Base-by-base conservation (phyloP, 495 filamentous ascomycete genomes). In the Penicillium paradoxum region DNA sequence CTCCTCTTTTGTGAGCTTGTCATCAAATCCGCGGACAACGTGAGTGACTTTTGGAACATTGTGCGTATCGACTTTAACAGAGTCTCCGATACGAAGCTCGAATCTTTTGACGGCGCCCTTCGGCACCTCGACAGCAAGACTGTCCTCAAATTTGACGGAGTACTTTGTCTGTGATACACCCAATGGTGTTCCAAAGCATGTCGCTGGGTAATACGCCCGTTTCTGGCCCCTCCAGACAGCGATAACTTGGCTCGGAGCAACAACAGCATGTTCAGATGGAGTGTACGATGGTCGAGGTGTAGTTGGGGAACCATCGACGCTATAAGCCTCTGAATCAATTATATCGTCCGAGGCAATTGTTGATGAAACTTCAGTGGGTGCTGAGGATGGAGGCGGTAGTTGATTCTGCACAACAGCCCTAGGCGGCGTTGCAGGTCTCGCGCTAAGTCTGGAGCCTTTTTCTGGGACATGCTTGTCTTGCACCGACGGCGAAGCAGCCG, bases 151-250 rank as follows among this genome's bases (percentile, higher is more conserved):
- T 36, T 73, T 71, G 15, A 81, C 70, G 14, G 66, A 52, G 43
- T 72, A 79, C 15, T 71, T 73, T 33, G 60, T 55, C 32, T 72
- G 66, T 4, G 72, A 62, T 10, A 59, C 63, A 7, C 70, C 71
- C 42, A 68, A 59, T 7, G 74, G 66, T 6, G 67, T 65, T 1
- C 74, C 75, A 34, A 76, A 65, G 50, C 76, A 81, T 15, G 72
- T 78, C 17, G 72, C 78, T 27, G 78, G 77, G 45, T 75, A 77
- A 49, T 75, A 81, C 21, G 72, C 74, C 30, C 72, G 65, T 55
- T 71, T 74, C 14, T 64, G 64, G 29, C 77, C 78, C 54, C 66
- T 76, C 73, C 79, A 81, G 32, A 72, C 63, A 13, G 78, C 75
- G 51, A 81, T 62, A 0, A 80, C 75, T 51, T 79, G 75, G 19